Conservation (phyloP, 768 basidiomycete genomes). For the Galerina sulciceps region DNA sequence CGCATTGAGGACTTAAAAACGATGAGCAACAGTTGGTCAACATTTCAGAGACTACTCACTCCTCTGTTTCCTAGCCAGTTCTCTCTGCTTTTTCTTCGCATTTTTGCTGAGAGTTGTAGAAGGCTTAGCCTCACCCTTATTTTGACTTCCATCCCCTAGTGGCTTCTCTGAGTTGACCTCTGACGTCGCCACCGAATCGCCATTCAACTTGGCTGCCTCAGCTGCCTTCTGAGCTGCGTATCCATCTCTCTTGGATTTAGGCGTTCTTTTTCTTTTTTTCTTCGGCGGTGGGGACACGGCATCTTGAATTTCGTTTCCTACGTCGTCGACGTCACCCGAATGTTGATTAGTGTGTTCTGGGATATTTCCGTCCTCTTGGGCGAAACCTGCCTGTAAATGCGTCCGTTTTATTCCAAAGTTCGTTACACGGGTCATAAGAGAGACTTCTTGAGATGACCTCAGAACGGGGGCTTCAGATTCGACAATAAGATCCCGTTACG, state of each 20-base stretch:
- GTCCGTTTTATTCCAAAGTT: conserved; percentile 77
- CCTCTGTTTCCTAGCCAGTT: conserved; percentile 33
- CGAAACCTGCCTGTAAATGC: conserved; percentile 67
- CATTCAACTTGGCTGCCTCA: conserved; percentile 23
- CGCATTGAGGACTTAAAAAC: conserved; percentile 11
- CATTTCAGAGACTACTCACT: conserved; percentile 26
- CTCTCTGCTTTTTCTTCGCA: conserved; percentile 35
- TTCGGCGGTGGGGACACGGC: conserved; percentile 38
- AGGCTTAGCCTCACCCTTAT: background rate
- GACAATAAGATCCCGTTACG: no score
- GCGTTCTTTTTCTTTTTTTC: conserved; percentile 64
- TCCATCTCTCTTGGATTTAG: conserved; percentile 47
- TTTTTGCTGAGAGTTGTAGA: conserved; percentile 20
- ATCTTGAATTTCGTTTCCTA: conserved; percentile 12
- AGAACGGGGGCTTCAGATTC: background rate
- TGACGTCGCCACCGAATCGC: conserved; percentile 13
- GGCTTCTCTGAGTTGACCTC: background rate
- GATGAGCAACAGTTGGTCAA: background rate
- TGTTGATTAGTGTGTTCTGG: conserved; percentile 2
- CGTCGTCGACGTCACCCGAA: background rate
- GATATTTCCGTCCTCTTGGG: conserved; percentile 12
- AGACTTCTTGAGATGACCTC: background rate
- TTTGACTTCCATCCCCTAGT: no score
- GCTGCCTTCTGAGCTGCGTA: conserved; percentile 32
- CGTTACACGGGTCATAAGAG: conserved; percentile 72